These are phyloP conservation scores for Thecaphora thlaspeos DNA, from an alignment of 1,284 basidiomycete genomes.

Conservation along the genomic window DNA sequence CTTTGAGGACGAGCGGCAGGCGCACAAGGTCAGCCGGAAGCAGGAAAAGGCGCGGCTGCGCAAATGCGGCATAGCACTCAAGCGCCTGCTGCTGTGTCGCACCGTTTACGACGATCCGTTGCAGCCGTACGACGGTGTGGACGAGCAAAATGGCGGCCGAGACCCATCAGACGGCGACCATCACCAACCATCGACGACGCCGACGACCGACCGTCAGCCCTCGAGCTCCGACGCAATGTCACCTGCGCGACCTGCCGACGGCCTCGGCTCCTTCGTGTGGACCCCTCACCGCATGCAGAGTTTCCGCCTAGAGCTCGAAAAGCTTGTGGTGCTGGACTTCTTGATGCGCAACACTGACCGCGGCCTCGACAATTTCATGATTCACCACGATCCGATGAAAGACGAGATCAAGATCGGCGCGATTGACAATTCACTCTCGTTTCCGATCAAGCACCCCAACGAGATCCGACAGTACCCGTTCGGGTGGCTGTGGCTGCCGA, in stretches of 20 bases:
- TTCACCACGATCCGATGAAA: slow-evolving; percentile 66
- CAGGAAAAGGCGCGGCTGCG: slow-evolving; percentile 43
- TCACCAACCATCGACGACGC: too few relatives aligned
- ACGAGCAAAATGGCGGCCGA: slow-evolving; percentile 36
- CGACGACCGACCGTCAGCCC: too few relatives aligned
- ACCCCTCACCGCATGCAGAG: slow-evolving; percentile 71
- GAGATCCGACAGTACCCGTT: slow-evolving; percentile 89
- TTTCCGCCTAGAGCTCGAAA: slow-evolving; percentile 83
- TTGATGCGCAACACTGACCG: slow-evolving; percentile 77
- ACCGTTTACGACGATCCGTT: slow-evolving; percentile 71
- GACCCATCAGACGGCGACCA: slow-evolving; percentile 40
- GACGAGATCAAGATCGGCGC: slow-evolving; percentile 74
- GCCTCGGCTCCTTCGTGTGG: slow-evolving; percentile 72
- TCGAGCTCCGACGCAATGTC: too few relatives aligned
- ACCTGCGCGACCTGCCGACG: too few relatives aligned
- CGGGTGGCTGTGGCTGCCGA: slow-evolving; percentile 80
- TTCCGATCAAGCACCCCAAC: slow-evolving; percentile 70
- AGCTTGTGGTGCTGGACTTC: slow-evolving; percentile 69
- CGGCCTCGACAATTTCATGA: slow-evolving; percentile 60
- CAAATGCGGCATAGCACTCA: slow-evolving; percentile 45
- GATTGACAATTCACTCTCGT: slow-evolving; percentile 88
- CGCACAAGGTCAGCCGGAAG: slow-evolving; percentile 49
- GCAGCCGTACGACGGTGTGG: slow-evolving; percentile 66
- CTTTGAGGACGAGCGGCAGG: slow-evolving; percentile 73
- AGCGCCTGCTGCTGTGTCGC: slow-evolving; percentile 60